Evolutionary conservation across 257 asterid species (phyloP).

Genomic region (Solanum peruvianum): DNA sequence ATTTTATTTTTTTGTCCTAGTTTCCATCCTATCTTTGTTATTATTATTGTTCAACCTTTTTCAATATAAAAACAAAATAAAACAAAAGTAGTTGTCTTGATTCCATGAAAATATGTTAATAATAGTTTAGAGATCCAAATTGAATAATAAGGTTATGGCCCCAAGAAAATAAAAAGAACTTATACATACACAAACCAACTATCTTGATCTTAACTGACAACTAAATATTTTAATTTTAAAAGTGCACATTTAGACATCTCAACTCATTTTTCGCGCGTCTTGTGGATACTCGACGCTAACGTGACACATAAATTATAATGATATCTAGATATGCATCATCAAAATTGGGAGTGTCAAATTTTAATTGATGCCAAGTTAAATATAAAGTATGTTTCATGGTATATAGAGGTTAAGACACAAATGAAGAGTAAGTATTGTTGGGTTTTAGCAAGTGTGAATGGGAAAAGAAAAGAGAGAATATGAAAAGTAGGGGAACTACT

Average conservation of each 20-base stretch:
- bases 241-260: neutral
- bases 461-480: no score
- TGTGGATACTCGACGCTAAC: neutral
- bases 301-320: neutral
- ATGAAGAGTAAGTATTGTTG: neutral
- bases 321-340: no score
- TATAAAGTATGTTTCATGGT: neutral
- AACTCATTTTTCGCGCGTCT: rapidly evolving
- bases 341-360: neutral
- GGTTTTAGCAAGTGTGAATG: no score
- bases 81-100: neutral
- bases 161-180: neutral
- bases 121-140: neutral
- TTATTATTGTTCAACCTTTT: no score
- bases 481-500: no score
- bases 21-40: no score
- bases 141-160: neutral
- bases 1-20: no score
- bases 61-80: neutral
- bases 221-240: no score
- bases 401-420: neutral
- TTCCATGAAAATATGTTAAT: neutral
- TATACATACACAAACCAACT: neutral
- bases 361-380: neutral
- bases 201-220: no score